These are phyloP conservation scores for Boeremia lycopersici DNA, from an alignment of 2,329 filamentous ascomycete species.

Conservation along the genomic window DNA sequence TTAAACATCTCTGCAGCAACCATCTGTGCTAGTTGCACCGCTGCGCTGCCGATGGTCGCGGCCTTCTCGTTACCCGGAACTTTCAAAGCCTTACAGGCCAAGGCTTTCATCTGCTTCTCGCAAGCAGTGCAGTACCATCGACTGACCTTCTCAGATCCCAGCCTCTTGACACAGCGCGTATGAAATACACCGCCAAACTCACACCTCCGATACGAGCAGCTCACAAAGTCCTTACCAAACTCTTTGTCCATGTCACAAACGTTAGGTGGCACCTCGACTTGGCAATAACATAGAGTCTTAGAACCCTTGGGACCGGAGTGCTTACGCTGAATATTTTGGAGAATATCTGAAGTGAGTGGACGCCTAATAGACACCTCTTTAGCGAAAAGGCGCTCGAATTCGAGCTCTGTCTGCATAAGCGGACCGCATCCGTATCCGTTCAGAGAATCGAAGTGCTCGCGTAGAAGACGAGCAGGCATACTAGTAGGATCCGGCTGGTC, in stretches of 20 bases:
- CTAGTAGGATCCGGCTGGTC: neutral
- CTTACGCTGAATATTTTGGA: constrained; percentile 17
- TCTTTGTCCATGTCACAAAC: neutral
- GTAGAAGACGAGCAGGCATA: constrained; percentile 19
- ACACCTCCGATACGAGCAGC: constrained; percentile 29
- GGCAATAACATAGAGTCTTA: constrained; percentile 31
- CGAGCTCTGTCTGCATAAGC: constrained; percentile 23
- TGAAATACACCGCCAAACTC: constrained; percentile 25
- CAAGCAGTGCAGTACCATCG: constrained; percentile 37
- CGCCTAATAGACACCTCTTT: constrained; percentile 21
- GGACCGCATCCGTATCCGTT: constrained; percentile 17
- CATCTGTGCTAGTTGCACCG: neutral
- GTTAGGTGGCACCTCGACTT: neutral
- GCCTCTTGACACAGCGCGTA: constrained; percentile 27
- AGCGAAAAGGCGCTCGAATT: constrained; percentile 19
- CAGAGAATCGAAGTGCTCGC: constrained; percentile 18
- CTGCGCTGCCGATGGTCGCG: neutral
- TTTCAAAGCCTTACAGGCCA: constrained; percentile 11
- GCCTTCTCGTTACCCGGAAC: neutral
- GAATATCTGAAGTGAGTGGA: constrained; percentile 5
- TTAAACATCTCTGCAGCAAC: neutral
- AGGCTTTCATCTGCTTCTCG: constrained; percentile 20
- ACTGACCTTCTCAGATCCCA: constrained; percentile 24
- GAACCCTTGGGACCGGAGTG: neutral
- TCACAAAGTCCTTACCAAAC: constrained; percentile 5